These are phyloP conservation scores for Leccinum longicurvipes DNA, from an alignment of 768 basidiomycete species.

Conservation along the genomic window DNA sequence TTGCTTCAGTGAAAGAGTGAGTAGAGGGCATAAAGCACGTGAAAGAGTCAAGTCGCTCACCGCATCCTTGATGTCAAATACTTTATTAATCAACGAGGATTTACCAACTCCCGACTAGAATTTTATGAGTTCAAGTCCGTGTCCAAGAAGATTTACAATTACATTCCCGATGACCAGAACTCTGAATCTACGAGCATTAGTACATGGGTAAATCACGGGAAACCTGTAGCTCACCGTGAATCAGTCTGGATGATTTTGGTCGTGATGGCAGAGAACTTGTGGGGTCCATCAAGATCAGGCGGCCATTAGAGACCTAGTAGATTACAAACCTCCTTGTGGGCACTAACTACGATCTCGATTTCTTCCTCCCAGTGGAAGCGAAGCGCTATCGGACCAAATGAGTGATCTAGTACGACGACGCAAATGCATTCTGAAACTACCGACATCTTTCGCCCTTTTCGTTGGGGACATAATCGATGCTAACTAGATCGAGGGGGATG, in stretches of 20 bases:
- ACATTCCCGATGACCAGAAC: conserved; percentile 17
- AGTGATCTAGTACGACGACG: background rate
- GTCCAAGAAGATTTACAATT: background rate
- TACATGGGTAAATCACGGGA: background rate
- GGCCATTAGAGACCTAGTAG: background rate
- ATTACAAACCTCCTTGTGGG: conserved; percentile 1
- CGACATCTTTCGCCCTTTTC: conserved; percentile 1
- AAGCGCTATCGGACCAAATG: conserved; percentile 3
- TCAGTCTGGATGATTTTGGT: conserved; percentile 1
- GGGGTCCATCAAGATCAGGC: background rate
- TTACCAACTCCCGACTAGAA: conserved; percentile 16
- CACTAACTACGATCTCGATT: background rate
- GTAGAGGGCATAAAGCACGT: background rate
- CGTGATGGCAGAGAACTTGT: conserved; percentile 8
- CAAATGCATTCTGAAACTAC: background rate
- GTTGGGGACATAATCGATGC: no score
- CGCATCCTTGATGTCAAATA: conserved; percentile 11
- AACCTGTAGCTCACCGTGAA: conserved; percentile 3
- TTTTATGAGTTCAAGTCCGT: background rate
- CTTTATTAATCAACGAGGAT: conserved; percentile 10
- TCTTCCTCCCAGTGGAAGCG: conserved; percentile 6
- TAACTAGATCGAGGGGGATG: conserved; percentile 6
- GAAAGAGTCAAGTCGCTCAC: conserved; percentile 3
- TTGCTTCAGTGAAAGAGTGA: background rate
- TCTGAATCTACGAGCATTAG: conserved; percentile 9